A percentile compares a stretch with the other conserved stretches of the same genome.
phyloP scores from a whole-genome alignment of 371 early-diverging fungal genomes.

The Mortierella polycephala region DNA sequence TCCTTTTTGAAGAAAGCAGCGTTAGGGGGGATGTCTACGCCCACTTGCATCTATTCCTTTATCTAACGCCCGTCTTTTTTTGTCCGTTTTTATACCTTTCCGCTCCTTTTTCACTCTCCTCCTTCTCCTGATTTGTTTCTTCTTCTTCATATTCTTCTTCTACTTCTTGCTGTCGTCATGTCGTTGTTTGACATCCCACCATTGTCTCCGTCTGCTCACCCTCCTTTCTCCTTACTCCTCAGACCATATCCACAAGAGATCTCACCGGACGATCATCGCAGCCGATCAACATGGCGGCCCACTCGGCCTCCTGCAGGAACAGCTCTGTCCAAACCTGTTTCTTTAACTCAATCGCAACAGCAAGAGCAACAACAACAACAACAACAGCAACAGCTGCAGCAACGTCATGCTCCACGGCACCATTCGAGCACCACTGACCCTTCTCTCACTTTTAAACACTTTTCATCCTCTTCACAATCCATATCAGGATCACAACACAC shows the following conservation, averaged over 20 bases:
- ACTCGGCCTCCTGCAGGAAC: constrained; percentile 2
- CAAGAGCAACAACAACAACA: no score
- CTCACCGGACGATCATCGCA: neutral
- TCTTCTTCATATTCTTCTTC: no score
- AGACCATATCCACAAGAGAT: constrained; percentile 1
- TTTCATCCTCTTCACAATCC: no score
- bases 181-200: constrained; percentile 11
- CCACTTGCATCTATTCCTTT: neutral
- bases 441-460: no score
- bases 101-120: neutral
- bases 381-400: no score
- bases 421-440: no score
- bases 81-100: neutral
- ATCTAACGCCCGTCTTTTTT: neutral
- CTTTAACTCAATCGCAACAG: no score
- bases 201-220: neutral
- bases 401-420: no score
- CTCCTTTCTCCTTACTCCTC: constrained; percentile 1
- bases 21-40: neutral
- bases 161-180: neutral
- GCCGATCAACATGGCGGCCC: neutral
- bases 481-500: no score
- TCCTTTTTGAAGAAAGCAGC: no score
- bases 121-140: neutral
- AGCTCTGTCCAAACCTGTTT: no score